Evolutionary conservation across 73 alveolate species (phyloP).

Genomic region (Durusdinium trenchii): DNA sequence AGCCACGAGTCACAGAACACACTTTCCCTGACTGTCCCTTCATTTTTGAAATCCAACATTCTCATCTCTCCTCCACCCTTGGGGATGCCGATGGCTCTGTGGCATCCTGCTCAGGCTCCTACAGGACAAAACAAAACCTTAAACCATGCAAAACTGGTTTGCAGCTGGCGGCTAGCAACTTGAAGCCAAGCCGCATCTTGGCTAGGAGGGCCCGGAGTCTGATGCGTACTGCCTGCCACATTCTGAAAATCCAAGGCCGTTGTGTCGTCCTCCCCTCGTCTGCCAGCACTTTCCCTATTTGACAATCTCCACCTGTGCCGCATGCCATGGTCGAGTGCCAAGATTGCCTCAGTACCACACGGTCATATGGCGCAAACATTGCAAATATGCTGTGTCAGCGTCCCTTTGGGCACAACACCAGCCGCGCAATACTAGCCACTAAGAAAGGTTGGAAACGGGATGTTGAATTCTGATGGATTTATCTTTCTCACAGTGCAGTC

Average conservation of each 20-base stretch:
- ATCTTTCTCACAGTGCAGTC: too few relatives aligned
- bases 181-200: neutral
- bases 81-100: conserved; percentile 60
- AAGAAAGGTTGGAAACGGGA: too few relatives aligned
- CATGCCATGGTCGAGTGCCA: too few relatives aligned
- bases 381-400: too few relatives aligned
- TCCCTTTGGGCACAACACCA: too few relatives aligned
- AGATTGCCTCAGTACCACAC: too few relatives aligned
- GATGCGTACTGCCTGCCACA: conserved; percentile 6
- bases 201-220: neutral
- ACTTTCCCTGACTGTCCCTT: neutral
- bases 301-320: too few relatives aligned
- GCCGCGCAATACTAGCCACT: too few relatives aligned
- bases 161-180: neutral
- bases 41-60: neutral
- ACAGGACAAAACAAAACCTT: neutral
- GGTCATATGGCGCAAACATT: too few relatives aligned
- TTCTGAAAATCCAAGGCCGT: neutral
- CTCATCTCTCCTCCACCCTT: neutral
- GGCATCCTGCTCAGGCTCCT: conserved; percentile 12
- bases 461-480: too few relatives aligned
- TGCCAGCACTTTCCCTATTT: too few relatives aligned
- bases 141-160: neutral
- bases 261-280: neutral
- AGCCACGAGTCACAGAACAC: too few relatives aligned